phyloP scores from a whole-genome alignment of 441 rosid genomes.

The Croton laevigatus region DNA sequence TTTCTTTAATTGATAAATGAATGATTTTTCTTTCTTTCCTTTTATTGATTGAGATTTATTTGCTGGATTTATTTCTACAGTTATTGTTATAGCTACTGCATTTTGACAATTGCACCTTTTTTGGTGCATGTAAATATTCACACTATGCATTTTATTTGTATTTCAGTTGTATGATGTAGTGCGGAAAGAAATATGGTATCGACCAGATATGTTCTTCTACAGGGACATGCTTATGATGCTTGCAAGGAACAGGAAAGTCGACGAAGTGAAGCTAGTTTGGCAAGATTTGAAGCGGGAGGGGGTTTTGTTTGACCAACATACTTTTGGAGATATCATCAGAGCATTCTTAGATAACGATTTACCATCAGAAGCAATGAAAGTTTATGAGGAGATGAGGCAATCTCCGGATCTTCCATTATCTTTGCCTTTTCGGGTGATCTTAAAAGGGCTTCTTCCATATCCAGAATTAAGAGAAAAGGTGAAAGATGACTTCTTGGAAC shows the following conservation, averaged over 20 bases:
- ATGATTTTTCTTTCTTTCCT: background rate
- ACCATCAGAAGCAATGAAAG: conserved; percentile 67
- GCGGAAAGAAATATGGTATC: conserved; percentile 88
- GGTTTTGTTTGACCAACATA: conserved; percentile 85
- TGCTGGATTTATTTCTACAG: too few relatives aligned
- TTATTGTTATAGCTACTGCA: too few relatives aligned
- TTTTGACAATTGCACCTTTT: too few relatives aligned
- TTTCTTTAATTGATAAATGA: background rate
- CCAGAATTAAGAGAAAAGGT: conserved; percentile 79
- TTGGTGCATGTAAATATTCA: background rate
- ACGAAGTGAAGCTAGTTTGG: conserved; percentile 66
- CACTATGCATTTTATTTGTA: background rate
- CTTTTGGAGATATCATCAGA: conserved; percentile 79
- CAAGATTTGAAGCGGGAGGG: conserved; percentile 71
- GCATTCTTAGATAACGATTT: conserved; percentile 63
- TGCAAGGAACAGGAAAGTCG: conserved; percentile 73
- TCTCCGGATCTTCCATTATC: conserved; percentile 86
- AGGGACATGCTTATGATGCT: conserved; percentile 96
- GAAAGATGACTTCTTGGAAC: conserved; percentile 86
- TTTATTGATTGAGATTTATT: too few relatives aligned
- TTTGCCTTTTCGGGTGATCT: conserved; percentile 79
- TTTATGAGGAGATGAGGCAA: conserved; percentile 79
- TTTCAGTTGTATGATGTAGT: conserved; percentile 75
- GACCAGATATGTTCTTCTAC: conserved; percentile 88
- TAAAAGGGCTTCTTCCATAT: conserved; percentile 76